Evolutionary conservation across 148 eudicot genomes (phyloP), one percentile per base, ranked within the genome.

Genomic region (Diospyros lotus): DNA sequence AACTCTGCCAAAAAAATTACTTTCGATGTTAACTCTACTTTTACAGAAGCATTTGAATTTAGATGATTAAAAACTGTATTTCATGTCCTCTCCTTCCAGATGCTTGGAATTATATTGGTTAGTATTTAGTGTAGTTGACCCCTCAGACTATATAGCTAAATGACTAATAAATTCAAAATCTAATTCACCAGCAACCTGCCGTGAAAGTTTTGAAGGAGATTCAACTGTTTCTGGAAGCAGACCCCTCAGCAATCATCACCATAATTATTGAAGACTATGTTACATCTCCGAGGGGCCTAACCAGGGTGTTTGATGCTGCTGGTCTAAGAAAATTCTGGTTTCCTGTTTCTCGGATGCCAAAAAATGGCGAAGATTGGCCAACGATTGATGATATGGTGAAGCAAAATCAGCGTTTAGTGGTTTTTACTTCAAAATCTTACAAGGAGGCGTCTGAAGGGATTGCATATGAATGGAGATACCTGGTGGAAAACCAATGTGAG

Each of bases 401-500:
- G 61, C 80, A 75, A 64, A 95, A 95, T 82, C 97, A 92, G 76
- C 87, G 97, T 60, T 62, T 95, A 17, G 86, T 95, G 13, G 99
- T 95, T 41, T 95, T 95, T 77, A 93, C 97, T 78, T 95, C 98
- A 58, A 91, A 89, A 77, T 76, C 98, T 61, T 61, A 76, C 41
- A 93, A 95, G 80, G 97, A 95, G 79, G 84, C 88, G 64, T 68
- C 86, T 58, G 99, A 95, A 88, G 99, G 97, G 66, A 95, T 95
- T 73, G 99, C 99, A 28, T 93, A 93, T 76, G 89, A 90, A 48
- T 95, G 99, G 99, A 90, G 73, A 76, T 91, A 95, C 71, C 58
- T 93, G 38, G 94, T 89, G 44, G 99, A 95, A 78, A 95, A 95
- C 69, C 99, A 93, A 81, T 95, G 99, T 95, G 81, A 91, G 98